Evolutionary conservation across 2,329 filamentous ascomycete genomes (phyloP).

Genomic region (Sporothrix luriei): DNA sequence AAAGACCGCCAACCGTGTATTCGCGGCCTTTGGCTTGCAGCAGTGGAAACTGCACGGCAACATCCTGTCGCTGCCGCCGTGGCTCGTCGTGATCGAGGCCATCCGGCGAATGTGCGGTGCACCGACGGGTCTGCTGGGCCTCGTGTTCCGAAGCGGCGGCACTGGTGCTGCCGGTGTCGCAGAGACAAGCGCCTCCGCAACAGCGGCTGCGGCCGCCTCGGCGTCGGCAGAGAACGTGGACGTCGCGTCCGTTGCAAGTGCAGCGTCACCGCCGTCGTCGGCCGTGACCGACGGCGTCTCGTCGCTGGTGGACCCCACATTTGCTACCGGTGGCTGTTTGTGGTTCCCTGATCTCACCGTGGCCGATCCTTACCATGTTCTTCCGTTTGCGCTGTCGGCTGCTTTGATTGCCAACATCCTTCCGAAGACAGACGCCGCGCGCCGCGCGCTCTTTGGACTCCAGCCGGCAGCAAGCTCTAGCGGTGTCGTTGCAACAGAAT

Average conservation of each 20-base stretch:
- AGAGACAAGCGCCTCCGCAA: slow-evolving; percentile 10
- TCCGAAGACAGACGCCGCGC: slow-evolving; percentile 39
- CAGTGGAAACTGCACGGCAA: slow-evolving; percentile 50
- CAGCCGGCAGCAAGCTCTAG: not conserved
- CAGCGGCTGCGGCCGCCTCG: slow-evolving; percentile 22
- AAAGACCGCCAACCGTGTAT: slow-evolving; percentile 37
- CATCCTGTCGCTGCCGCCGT: slow-evolving; percentile 51
- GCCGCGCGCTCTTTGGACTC: slow-evolving; percentile 39
- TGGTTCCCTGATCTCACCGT: slow-evolving; percentile 60
- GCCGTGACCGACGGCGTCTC: not conserved
- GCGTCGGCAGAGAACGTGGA: slow-evolving; percentile 7
- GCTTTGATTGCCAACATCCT: slow-evolving; percentile 44
- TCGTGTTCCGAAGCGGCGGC: slow-evolving; percentile 39
- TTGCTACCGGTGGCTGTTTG: slow-evolving; percentile 55
- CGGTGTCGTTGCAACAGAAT: not conserved
- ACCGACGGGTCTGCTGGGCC: slow-evolving; percentile 44
- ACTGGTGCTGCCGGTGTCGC: slow-evolving; percentile 23
- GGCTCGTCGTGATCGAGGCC: slow-evolving; percentile 55
- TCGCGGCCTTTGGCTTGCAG: slow-evolving; percentile 48
- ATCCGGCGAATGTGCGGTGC: slow-evolving; percentile 53
- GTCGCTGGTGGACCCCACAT: slow-evolving; percentile 39
- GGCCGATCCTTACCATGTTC: slow-evolving; percentile 54
- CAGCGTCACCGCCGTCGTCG: not conserved
- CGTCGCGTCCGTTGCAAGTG: not conserved
- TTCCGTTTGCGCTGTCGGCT: slow-evolving; percentile 49